A percentile compares a stretch with the other conserved stretches of the same genome.
phyloP scores from a whole-genome alignment of 106 monocot genomes.

The Dendrobium officinale region DNA sequence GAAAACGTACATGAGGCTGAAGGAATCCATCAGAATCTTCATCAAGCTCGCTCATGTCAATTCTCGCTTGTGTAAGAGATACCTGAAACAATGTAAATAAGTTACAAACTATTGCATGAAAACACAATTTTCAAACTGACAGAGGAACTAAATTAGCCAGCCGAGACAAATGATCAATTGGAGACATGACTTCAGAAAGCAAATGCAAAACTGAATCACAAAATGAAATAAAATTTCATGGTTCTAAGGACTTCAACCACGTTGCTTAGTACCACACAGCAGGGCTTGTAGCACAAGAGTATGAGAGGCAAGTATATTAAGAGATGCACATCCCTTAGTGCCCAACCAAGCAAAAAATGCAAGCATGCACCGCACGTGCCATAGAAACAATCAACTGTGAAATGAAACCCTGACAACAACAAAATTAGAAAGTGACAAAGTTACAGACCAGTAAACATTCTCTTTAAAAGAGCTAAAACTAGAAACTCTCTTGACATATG shows the following conservation, averaged over 20 bases:
- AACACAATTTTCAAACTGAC: background rate
- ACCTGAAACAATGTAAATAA: slow-evolving; percentile 40
- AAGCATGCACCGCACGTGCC: background rate
- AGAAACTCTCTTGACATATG: background rate
- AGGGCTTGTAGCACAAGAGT: background rate
- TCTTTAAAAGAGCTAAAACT: background rate
- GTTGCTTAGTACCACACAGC: background rate
- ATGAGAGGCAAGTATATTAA: background rate
- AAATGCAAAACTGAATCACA: background rate
- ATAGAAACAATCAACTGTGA: background rate
- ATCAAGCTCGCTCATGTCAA: slow-evolving; percentile 99
- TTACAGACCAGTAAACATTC: background rate
- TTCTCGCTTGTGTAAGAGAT: slow-evolving; percentile 98
- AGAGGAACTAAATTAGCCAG: background rate
- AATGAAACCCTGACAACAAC: background rate
- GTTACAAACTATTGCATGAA: slow-evolving; percentile 1
- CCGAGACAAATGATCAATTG: background rate
- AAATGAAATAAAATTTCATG: background rate
- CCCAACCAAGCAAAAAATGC: background rate
- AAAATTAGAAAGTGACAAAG: background rate
- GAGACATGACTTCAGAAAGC: background rate
- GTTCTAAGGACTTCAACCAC: background rate
- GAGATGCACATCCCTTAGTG: background rate
- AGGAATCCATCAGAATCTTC: slow-evolving; percentile 99
- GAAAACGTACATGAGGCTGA: slow-evolving; percentile 68